Conservation (phyloP, 192 early-diverging fungal genomes). For the Gigaspora rosea region DNA sequence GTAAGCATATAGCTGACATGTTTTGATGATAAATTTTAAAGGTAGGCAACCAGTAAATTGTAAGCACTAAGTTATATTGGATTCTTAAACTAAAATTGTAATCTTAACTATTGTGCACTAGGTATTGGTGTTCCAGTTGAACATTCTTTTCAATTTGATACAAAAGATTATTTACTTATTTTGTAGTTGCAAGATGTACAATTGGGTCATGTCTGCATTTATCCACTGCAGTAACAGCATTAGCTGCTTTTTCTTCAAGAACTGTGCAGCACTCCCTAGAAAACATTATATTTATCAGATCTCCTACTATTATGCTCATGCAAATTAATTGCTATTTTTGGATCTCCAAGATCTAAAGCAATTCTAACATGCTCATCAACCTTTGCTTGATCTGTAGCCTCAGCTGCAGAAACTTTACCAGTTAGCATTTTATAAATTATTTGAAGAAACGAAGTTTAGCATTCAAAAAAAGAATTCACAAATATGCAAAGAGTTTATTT, state of each 20-base stretch:
- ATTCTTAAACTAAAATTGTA: background rate
- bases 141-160: background rate
- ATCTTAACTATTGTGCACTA: background rate
- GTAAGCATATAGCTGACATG: background rate
- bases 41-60: background rate
- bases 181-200: background rate
- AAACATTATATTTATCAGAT: background rate
- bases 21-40: background rate
- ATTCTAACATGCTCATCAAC: background rate
- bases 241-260: background rate
- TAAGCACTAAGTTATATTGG: background rate
- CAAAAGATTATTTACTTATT: background rate
- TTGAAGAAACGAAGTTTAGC: background rate
- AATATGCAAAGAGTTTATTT: background rate
- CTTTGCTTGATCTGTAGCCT: background rate
- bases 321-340: background rate
- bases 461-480: background rate
- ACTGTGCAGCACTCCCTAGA: background rate
- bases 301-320: background rate
- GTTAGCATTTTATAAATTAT: slow-evolving; percentile 1
- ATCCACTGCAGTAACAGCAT: background rate
- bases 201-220: background rate
- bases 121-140: background rate
- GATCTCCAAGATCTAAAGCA: background rate
- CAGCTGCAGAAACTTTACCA: background rate